Conservation (phyloP, 2,329 filamentous ascomycete genomes). For the Ceratocystis eucalypticola region DNA sequence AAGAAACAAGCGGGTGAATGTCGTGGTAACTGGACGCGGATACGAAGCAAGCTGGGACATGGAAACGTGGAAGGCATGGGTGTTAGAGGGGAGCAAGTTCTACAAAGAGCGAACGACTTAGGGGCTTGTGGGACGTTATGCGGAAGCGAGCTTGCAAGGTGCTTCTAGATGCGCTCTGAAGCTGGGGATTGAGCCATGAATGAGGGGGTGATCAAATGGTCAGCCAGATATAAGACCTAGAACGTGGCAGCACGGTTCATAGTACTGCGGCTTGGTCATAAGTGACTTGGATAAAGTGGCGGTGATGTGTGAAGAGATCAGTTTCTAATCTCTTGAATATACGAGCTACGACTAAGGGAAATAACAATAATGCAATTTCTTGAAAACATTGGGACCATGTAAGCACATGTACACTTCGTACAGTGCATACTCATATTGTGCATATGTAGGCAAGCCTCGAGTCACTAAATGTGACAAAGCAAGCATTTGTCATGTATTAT, state of each 20-base stretch:
- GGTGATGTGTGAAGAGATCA: too few relatives aligned
- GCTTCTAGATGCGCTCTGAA: neutral
- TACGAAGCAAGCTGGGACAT: neutral
- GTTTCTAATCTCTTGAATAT: neutral
- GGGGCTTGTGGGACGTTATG: neutral
- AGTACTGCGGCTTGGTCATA: too few relatives aligned
- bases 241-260: too few relatives aligned
- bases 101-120: neutral
- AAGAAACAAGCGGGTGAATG: neutral
- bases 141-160: neutral
- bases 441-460: neutral
- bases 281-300: too few relatives aligned
- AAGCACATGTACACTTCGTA: neutral
- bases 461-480: neutral
- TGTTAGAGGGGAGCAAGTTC: neutral
- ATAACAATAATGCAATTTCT: neutral
- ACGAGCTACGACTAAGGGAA: neutral
- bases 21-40: neutral
- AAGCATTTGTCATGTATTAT: slow-evolving; percentile 2
- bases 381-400: neutral
- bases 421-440: too few relatives aligned
- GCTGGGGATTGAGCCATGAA: neutral
- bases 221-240: neutral
- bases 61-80: neutral
- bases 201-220: neutral